phyloP scores from a whole-genome alignment of 1,284 basidiomycete genomes.

The Athelia psychrophila region DNA sequence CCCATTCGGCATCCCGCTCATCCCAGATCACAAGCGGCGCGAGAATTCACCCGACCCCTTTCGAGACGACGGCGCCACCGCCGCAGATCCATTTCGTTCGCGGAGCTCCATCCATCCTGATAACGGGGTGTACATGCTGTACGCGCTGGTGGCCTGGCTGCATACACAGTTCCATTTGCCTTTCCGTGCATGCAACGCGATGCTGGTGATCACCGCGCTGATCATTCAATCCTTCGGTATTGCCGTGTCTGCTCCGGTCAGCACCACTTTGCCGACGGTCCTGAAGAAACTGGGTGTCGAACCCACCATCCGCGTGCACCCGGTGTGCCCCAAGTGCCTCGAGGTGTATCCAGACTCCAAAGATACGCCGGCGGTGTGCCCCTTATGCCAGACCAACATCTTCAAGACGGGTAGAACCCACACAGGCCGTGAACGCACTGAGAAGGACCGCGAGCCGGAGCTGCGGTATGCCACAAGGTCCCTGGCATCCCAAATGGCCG shows the following conservation, averaged over 20 bases:
- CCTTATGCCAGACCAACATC: too few relatives aligned
- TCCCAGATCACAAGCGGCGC: background rate
- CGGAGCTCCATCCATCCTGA: background rate
- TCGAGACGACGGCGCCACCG: background rate
- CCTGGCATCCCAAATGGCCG: too few relatives aligned
- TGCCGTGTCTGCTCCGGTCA: too few relatives aligned
- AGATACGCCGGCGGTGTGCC: too few relatives aligned
- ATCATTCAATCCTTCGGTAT: background rate
- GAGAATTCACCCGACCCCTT: background rate
- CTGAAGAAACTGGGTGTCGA: background rate
- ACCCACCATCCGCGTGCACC: constrained; percentile 3
- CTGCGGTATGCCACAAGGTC: too few relatives aligned
- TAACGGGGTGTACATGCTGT: constrained; percentile 4
- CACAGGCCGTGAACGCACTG: constrained; percentile 5
- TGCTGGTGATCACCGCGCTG: constrained; percentile 2
- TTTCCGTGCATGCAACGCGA: constrained; percentile 9
- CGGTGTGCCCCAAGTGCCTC: background rate
- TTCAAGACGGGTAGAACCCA: constrained; percentile 7
- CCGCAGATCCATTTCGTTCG: background rate
- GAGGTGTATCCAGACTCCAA: constrained; percentile 1
- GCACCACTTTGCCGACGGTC: background rate
- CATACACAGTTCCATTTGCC: constrained; percentile 13
- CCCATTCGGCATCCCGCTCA: background rate
- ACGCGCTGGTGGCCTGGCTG: constrained; percentile 11
- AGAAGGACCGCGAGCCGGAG: too few relatives aligned